Conservation (phyloP, 352 stramenopile genomes). For the Pythium myriotylum region DNA sequence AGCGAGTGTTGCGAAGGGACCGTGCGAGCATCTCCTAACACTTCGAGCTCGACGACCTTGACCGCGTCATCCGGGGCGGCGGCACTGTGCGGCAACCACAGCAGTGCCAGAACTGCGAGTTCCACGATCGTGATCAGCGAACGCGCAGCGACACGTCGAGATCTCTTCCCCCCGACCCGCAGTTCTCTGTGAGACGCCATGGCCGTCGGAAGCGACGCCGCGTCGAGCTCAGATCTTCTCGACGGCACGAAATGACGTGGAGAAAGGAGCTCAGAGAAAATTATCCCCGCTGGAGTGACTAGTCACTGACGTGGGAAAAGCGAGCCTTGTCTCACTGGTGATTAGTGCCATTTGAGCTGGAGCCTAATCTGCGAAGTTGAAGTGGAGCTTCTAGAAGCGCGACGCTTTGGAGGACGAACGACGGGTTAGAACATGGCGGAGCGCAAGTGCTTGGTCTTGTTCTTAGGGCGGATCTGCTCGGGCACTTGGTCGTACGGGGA, state of each 20-base stretch:
- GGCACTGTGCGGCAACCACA: slow-evolving; percentile 6
- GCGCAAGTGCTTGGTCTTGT: slow-evolving; percentile 26
- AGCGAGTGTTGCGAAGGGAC: slow-evolving; percentile 16
- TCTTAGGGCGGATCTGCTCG: slow-evolving; percentile 50
- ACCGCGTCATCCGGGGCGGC: neutral
- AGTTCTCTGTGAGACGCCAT: no score
- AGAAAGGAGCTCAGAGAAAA: neutral
- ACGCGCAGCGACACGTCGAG: neutral
- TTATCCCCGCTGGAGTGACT: slow-evolving; percentile 10
- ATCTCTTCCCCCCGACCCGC: neutral
- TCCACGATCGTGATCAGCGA: slow-evolving; percentile 4
- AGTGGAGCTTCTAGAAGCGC: no score
- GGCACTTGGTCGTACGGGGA: slow-evolving; percentile 72
- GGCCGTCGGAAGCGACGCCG: no score
- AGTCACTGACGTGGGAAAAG: slow-evolving; percentile 10
- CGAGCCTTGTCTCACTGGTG: neutral
- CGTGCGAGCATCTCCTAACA: slow-evolving; percentile 19
- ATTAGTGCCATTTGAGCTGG: neutral
- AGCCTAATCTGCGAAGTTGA: no score
- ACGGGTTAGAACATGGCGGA: slow-evolving; percentile 13
- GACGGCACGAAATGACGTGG: slow-evolving; percentile 6
- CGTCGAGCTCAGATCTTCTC: neutral
- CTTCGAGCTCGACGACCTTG: slow-evolving; percentile 28
- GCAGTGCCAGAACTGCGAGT: slow-evolving; percentile 19
- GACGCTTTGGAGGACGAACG: neutral